Percentiles rank a stretch among this genome's conserved stretches.
These are phyloP conservation scores for Mycogone perniciosa DNA, from an alignment of 2,329 filamentous ascomycete species.

Conservation along the genomic window DNA sequence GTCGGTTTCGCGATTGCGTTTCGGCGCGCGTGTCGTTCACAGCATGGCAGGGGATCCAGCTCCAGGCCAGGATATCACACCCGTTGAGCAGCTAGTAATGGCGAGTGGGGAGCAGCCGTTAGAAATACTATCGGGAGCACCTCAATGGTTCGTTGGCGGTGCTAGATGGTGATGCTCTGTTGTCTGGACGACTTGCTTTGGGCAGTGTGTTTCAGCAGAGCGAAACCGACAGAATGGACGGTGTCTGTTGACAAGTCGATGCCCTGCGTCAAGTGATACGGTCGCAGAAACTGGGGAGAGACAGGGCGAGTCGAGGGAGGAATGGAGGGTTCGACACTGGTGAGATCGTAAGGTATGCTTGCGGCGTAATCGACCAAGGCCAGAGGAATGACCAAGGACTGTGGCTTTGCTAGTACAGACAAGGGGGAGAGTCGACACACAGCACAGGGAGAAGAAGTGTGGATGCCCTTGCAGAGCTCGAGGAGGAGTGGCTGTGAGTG, in stretches of 20 bases:
- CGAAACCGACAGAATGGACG: neutral
- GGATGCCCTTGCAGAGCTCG: too few species aligned
- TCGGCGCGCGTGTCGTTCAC: neutral
- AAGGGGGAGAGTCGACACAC: too few species aligned
- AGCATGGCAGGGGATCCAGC: slow-evolving; percentile 1
- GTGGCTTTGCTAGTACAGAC: too few species aligned
- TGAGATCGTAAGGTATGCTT: neutral
- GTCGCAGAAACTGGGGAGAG: neutral
- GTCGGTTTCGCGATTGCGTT: slow-evolving; percentile 4
- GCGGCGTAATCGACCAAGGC: neutral
- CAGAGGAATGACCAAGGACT: neutral
- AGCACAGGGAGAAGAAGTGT: too few species aligned
- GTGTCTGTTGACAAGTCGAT: too few species aligned
- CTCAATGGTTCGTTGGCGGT: neutral
- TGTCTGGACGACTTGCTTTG: slow-evolving; percentile 8
- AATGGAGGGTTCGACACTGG: neutral
- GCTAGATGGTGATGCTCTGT: slow-evolving; percentile 1
- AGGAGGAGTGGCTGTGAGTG: too few species aligned
- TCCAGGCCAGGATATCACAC: slow-evolving; percentile 1
- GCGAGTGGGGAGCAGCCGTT: neutral
- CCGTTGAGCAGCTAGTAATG: neutral
- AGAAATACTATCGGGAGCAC: neutral
- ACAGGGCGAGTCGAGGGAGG: neutral
- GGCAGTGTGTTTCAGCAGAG: slow-evolving; percentile 3
- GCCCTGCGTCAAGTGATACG: neutral